These are phyloP conservation scores for Zymoseptoria crescenta DNA, from an alignment of 2,329 filamentous ascomycete genomes.

Conservation along the genomic window DNA sequence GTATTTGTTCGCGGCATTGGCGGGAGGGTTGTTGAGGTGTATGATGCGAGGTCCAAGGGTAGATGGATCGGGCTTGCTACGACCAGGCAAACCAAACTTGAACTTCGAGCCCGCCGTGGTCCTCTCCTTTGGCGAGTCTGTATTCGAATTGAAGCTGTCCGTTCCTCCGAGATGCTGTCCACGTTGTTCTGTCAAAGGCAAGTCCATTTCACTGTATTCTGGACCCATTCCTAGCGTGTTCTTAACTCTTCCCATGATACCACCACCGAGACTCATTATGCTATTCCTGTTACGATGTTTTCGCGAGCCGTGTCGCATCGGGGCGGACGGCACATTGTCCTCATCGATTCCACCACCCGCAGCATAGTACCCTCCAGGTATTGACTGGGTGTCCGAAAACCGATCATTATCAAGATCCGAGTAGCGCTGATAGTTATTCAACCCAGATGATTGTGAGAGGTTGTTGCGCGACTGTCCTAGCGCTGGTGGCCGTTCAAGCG, in stretches of 20 bases:
- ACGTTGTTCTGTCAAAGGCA: slow-evolving; percentile 77
- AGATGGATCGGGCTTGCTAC: slow-evolving; percentile 68
- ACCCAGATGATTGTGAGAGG: slow-evolving; percentile 70
- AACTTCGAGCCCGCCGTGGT: slow-evolving; percentile 68
- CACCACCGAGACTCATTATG: slow-evolving; percentile 77
- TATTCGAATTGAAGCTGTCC: slow-evolving; percentile 11
- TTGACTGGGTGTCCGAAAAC: slow-evolving; percentile 52
- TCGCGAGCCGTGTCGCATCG: slow-evolving; percentile 43
- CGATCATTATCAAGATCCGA: slow-evolving; percentile 81
- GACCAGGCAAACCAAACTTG: slow-evolving; percentile 78
- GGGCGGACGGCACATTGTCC: slow-evolving; percentile 41
- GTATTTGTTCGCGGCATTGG: slow-evolving; percentile 83
- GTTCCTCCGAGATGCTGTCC: slow-evolving; percentile 25
- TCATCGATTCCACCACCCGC: slow-evolving; percentile 55
- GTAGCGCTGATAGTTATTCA: slow-evolving; percentile 86
- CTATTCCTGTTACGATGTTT: slow-evolving; percentile 65
- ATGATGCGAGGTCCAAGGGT: slow-evolving; percentile 88
- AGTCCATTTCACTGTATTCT: slow-evolving; percentile 94
- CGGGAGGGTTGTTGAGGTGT: slow-evolving; percentile 90
- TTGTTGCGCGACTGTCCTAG: slow-evolving; percentile 31
- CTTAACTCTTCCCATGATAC: slow-evolving; percentile 78
- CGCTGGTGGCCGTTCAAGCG: slow-evolving; percentile 31
- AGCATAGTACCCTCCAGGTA: slow-evolving; percentile 59
- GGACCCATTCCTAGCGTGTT: slow-evolving; percentile 80
- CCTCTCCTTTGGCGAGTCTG: slow-evolving; percentile 24